Base-by-base conservation (phyloP, 176 grass and related monocot species). In the Puya raimondii region DNA sequence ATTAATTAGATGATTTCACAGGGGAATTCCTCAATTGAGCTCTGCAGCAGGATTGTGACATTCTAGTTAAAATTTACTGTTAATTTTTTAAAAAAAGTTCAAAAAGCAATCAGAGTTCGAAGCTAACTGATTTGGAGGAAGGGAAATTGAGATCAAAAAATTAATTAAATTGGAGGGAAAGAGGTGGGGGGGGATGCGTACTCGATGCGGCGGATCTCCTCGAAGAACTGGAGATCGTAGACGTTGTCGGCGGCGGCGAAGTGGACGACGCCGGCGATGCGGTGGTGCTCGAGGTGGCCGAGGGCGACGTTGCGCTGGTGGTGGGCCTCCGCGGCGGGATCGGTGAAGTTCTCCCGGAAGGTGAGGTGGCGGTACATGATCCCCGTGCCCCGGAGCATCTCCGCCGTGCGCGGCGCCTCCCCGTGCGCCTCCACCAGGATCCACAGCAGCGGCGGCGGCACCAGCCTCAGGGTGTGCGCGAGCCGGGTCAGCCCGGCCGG, bases 341-440 rank as follows among this genome's bases (percentile, higher is more conserved):
- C 74, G 23, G 95, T 94, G 78, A 99, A 88, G 77, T 99, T 99
- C 72, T 90, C 95, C 75, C 73, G 72, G 80, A 99, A 99, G 0
- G 87, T 84, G 69, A 99, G 57, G 79, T 99, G 95, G 10, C 95
- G 64, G 80, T 99, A 99, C 95, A 99, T 84, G 57, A 99, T 79
- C 14, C 95, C 90, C 0, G 87, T 94, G 51, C 78, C 78, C 18
- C 95, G 66, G 14, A 99, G 78, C 85, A 94, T 81, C 70, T 88
- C 90, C 15, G 87, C 90, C 0, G 95, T 99, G 0, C 67, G 70
- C 0, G 84, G 51, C 23, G 75, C 85, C 50, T 90, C 90, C n/a
- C 64, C 70, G 5, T 77, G 76, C 10, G 87, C 82, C 75, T 99
- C 90, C 11, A 99, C 95, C 12, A 99, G 82, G 21, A 99, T 75